Evolutionary conservation across 2,329 filamentous ascomycete genomes (phyloP).

Genomic region (Fusarium drepaniforme): DNA sequence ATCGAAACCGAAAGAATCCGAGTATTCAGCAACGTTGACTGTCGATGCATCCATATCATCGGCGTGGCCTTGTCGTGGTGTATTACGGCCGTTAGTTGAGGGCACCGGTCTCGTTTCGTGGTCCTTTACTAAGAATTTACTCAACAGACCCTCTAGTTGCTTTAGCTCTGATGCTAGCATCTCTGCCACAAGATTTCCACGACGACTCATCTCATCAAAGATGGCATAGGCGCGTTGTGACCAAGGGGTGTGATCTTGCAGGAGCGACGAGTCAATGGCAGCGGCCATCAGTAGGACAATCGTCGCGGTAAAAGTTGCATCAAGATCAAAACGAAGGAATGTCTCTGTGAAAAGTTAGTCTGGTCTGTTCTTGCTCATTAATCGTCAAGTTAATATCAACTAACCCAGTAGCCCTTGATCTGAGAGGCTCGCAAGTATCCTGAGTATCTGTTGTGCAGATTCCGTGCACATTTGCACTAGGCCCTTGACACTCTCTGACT

Average conservation of each 20-base stretch:
- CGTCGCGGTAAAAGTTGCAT: conserved; percentile 45
- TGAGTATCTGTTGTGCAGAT: conserved; percentile 28
- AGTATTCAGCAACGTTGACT: conserved; percentile 4
- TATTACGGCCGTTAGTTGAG: background rate
- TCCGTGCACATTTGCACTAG: conserved; percentile 22
- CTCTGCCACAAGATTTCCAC: conserved; percentile 59
- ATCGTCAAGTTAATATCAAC: background rate
- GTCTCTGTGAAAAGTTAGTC: conserved; percentile 12
- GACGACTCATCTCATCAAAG: conserved; percentile 59
- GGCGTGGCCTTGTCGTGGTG: background rate
- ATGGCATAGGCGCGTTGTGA: conserved; percentile 56
- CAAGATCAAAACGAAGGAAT: conserved; percentile 27
- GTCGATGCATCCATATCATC: background rate
- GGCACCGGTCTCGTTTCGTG: background rate
- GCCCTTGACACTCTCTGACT: conserved; percentile 31
- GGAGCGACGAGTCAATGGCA: conserved; percentile 50
- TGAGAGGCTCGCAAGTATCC: conserved; percentile 28
- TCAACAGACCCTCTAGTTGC: conserved; percentile 20
- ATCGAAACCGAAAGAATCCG: conserved; percentile 6
- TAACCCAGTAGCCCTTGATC: conserved; percentile 30
- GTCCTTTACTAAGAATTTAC: conserved; percentile 4
- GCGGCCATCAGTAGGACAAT: conserved; percentile 54
- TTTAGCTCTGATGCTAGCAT: conserved; percentile 45
- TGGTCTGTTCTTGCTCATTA: too few species aligned
- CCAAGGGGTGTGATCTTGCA: conserved; percentile 52